Conservation (phyloP, 306 rosid species). For the Cyclanthera cordifolia region DNA sequence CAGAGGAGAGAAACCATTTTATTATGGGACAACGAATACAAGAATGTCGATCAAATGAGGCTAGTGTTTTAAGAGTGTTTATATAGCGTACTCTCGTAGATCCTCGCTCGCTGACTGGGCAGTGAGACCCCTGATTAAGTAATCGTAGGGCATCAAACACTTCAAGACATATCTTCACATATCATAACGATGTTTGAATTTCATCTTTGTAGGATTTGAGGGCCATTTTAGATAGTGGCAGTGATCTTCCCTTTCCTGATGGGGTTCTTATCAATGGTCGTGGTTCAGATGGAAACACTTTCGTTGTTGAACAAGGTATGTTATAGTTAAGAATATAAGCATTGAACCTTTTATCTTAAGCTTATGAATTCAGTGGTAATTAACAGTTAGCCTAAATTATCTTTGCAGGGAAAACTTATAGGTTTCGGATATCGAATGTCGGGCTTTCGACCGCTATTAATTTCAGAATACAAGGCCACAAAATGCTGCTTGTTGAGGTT, state of each 20-base stretch:
- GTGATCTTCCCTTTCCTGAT: slow-evolving; percentile 71
- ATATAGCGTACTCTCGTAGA: too few species aligned
- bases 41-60: too few species aligned
- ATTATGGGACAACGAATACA: too few species aligned
- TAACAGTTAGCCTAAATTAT: neutral
- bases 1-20: too few species aligned
- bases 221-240: slow-evolving; percentile 65
- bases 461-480: slow-evolving; percentile 81
- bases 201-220: slow-evolving; percentile 47
- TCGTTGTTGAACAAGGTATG: slow-evolving; percentile 69
- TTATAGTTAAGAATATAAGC: neutral
- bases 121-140: too few species aligned
- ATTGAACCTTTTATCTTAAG: neutral
- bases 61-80: too few species aligned
- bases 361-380: neutral
- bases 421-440: slow-evolving; percentile 72
- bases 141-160: too few species aligned
- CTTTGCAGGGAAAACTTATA: slow-evolving; percentile 59
- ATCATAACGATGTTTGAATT: neutral
- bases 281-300: slow-evolving; percentile 39
- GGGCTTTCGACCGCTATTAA: slow-evolving; percentile 65
- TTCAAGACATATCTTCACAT: too few species aligned
- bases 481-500: slow-evolving; percentile 63
- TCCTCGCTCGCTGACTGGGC: too few species aligned
- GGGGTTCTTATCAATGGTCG: slow-evolving; percentile 79